phyloP scores from a whole-genome alignment of 2,329 filamentous ascomycete genomes.

The Fusarium concolor region DNA sequence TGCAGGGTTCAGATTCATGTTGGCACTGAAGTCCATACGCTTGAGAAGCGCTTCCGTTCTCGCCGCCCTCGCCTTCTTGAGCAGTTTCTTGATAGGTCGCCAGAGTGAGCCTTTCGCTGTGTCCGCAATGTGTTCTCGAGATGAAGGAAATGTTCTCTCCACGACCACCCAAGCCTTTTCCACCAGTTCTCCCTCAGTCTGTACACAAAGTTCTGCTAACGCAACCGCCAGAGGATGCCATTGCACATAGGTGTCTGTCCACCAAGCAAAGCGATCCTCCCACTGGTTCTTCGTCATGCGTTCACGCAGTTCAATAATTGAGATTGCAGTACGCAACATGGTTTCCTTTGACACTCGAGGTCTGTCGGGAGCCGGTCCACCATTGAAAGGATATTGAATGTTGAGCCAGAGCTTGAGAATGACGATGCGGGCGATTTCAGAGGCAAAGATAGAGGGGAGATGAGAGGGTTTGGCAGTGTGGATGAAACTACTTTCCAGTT shows the following conservation, averaged over 20 bases:
- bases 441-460: conserved; percentile 53
- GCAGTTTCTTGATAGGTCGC: conserved; percentile 65
- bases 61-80: conserved; percentile 61
- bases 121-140: conserved; percentile 61
- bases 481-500: conserved; percentile 56
- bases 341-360: conserved; percentile 54
- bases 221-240: conserved; percentile 67
- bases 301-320: conserved; percentile 58
- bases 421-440: conserved; percentile 55
- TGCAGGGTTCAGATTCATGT: conserved; percentile 6
- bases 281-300: conserved; percentile 49
- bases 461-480: conserved; percentile 50
- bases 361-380: conserved; percentile 44
- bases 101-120: conserved; percentile 62
- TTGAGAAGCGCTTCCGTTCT: conserved; percentile 49
- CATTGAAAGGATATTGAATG: conserved; percentile 59
- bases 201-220: conserved; percentile 63
- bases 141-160: conserved; percentile 58
- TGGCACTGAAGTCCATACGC: conserved; percentile 37
- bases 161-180: conserved; percentile 63
- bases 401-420: conserved; percentile 61
- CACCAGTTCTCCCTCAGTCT: conserved; percentile 58
- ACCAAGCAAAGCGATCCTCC: conserved; percentile 58
- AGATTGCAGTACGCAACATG: conserved; percentile 60
- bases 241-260: conserved; percentile 63